A percentile compares a stretch with the other conserved stretches of the same genome.
Evolutionary conservation across 2,329 filamentous ascomycete genomes (phyloP).

Genomic region (Paecilomyces variotii): DNA sequence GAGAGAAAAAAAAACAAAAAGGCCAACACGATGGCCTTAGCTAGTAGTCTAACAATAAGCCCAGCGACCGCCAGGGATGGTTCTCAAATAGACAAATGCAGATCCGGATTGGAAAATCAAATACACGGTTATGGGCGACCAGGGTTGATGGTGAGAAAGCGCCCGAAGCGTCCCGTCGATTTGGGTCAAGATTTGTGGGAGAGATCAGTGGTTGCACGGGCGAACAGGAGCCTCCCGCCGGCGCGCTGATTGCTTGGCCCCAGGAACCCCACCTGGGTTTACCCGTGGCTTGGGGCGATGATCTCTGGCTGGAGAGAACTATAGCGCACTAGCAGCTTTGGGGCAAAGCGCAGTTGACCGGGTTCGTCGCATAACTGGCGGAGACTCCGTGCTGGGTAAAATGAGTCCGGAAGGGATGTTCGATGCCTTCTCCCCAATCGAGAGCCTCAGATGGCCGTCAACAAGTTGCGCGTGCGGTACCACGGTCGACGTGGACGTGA

Average conservation of each 20-base stretch:
- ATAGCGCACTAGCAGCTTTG: slow-evolving; percentile 3
- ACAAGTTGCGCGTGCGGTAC: slow-evolving; percentile 9
- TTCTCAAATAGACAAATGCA: background rate
- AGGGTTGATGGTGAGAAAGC: background rate
- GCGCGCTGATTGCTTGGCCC: background rate
- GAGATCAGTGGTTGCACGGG: background rate
- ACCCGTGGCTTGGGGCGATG: slow-evolving; percentile 10
- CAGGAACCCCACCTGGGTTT: slow-evolving; percentile 1
- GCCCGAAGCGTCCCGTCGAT: slow-evolving; percentile 12
- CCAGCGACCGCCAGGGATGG: background rate
- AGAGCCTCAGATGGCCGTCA: slow-evolving; percentile 5
- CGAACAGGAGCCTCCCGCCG: background rate
- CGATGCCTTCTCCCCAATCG: slow-evolving; percentile 11
- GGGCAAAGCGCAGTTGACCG: slow-evolving; percentile 11
- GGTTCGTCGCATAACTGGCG: slow-evolving; percentile 10
- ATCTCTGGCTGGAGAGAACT: slow-evolving; percentile 5
- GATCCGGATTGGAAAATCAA: background rate
- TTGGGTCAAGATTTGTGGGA: slow-evolving; percentile 8
- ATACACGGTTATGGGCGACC: background rate
- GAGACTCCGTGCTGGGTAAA: slow-evolving; percentile 7
- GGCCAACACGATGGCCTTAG: too few species aligned
- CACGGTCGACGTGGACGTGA: slow-evolving; percentile 5
- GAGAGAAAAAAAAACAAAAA: too few species aligned
- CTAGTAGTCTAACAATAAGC: too few species aligned
- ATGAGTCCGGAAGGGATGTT: slow-evolving; percentile 12